A percentile compares a stretch with the other conserved stretches of the same genome.
Conservation (phyloP, 225 moss, liverwort and hornwort species). For the Polytrichum commune region DNA sequence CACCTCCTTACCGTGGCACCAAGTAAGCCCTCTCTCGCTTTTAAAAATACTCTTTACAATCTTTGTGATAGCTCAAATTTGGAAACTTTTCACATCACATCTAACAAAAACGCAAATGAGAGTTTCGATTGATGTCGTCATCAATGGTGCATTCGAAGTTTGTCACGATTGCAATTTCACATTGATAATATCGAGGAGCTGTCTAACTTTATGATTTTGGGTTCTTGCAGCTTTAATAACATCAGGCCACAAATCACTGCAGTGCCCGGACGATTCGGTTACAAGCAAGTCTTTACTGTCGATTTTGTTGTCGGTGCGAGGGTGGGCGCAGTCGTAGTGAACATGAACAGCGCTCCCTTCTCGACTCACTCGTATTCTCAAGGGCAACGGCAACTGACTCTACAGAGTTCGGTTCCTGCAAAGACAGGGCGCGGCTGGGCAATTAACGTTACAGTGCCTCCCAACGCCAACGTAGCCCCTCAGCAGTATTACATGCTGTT, state of each 20-base stretch:
- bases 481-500: slow-evolving; percentile 41
- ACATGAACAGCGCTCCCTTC: slow-evolving; percentile 33
- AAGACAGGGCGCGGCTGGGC: slow-evolving; percentile 13
- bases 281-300: slow-evolving; percentile 25
- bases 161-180: too few relatives aligned
- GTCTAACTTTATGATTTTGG: neutral
- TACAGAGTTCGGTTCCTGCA: slow-evolving; percentile 9
- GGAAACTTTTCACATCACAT: too few relatives aligned
- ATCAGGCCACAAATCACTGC: slow-evolving; percentile 15
- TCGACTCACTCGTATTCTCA: slow-evolving; percentile 41
- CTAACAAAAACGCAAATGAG: too few relatives aligned
- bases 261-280: neutral
- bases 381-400: slow-evolving; percentile 30
- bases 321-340: slow-evolving; percentile 22
- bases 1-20: slow-evolving; percentile 31
- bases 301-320: slow-evolving; percentile 2
- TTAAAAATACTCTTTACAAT: too few relatives aligned
- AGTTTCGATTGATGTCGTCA: too few relatives aligned
- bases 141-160: too few relatives aligned
- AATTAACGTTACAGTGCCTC: slow-evolving; percentile 17
- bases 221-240: slow-evolving; percentile 21
- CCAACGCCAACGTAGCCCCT: slow-evolving; percentile 22
- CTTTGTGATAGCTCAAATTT: too few relatives aligned
- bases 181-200: neutral
- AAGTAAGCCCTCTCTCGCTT: slow-evolving; percentile 14